Conservation (phyloP, 192 early-diverging fungal genomes). For the Coemansia sp. region DNA sequence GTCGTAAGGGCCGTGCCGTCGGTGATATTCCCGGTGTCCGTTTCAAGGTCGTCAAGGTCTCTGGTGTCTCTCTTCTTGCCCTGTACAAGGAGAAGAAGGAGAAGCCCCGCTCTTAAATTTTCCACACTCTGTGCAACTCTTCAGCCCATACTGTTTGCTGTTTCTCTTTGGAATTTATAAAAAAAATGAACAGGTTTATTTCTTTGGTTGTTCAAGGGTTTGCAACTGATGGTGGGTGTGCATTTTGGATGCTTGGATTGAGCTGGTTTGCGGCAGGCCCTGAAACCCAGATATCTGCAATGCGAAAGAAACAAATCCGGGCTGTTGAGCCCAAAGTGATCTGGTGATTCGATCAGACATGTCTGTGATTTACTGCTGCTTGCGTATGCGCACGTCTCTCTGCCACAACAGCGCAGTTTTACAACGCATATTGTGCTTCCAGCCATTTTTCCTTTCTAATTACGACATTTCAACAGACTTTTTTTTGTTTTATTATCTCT, state of each 20-base stretch:
- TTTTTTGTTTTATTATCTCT: neutral
- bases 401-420: too few relatives aligned
- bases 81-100: conserved; percentile 99
- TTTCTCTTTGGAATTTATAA: conserved; percentile 6
- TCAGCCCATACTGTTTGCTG: conserved; percentile 1
- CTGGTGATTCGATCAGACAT: conserved; percentile 14
- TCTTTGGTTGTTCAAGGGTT: neutral
- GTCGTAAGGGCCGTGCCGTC: conserved; percentile 98
- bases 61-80: conserved; percentile 97
- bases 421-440: too few relatives aligned
- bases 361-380: neutral
- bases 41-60: conserved; percentile 99
- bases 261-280: too few relatives aligned
- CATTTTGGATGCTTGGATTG: neutral
- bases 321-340: neutral
- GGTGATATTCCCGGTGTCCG: conserved; percentile 99
- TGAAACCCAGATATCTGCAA: too few relatives aligned
- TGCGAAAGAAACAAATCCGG: too few relatives aligned
- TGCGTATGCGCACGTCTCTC: neutral
- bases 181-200: neutral
- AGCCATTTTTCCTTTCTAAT: too few relatives aligned
- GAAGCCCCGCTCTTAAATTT: conserved; percentile 90
- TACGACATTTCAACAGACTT: neutral
- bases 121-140: conserved; percentile 5
- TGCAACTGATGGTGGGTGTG: neutral